phyloP scores from a whole-genome alignment of 169 alveolate genomes.

The Cryptosporidium ryanae region DNA sequence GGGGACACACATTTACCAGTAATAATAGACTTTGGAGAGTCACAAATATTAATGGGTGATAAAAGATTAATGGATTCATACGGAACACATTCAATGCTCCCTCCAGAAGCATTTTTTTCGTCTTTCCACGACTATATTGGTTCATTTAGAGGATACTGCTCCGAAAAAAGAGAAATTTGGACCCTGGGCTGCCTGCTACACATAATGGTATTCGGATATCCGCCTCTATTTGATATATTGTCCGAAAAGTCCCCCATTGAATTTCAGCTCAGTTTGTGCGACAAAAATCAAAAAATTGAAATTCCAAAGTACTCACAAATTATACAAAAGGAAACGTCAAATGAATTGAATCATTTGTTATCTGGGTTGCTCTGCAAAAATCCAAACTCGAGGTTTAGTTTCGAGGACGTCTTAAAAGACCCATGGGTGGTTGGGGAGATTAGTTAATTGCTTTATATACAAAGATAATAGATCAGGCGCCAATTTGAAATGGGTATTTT shows the following conservation, averaged over 20 bases:
- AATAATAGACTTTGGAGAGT: slow-evolving; percentile 62
- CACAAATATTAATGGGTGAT: slow-evolving; percentile 19
- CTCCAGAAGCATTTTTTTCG: slow-evolving; percentile 60
- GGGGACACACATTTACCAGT: slow-evolving; percentile 3
- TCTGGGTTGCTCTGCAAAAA: slow-evolving; percentile 14
- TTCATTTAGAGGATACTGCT: slow-evolving; percentile 9
- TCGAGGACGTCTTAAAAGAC: slow-evolving; percentile 8
- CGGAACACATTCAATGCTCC: slow-evolving; percentile 60
- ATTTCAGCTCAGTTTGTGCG: slow-evolving; percentile 40
- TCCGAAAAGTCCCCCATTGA: slow-evolving; percentile 53
- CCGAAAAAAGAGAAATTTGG: slow-evolving; percentile 73
- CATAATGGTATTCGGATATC: slow-evolving; percentile 41
- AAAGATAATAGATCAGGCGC: slow-evolving; percentile 29
- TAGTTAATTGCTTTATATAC: background rate
- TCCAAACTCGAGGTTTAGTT: slow-evolving; percentile 5
- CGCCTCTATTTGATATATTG: slow-evolving; percentile 27
- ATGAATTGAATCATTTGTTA: slow-evolving; percentile 8
- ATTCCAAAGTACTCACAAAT: slow-evolving; percentile 45
- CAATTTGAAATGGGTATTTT: background rate
- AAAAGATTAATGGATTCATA: slow-evolving; percentile 47
- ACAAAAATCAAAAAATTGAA: background rate
- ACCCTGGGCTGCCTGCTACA: slow-evolving; percentile 53
- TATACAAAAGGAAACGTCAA: slow-evolving; percentile 14
- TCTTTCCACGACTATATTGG: background rate
- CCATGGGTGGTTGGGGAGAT: background rate